Percentiles rank a stretch among this genome's conserved stretches.
Evolutionary conservation across 192 early-diverging fungal species (phyloP).

Genomic region (Podila clonocystis): DNA sequence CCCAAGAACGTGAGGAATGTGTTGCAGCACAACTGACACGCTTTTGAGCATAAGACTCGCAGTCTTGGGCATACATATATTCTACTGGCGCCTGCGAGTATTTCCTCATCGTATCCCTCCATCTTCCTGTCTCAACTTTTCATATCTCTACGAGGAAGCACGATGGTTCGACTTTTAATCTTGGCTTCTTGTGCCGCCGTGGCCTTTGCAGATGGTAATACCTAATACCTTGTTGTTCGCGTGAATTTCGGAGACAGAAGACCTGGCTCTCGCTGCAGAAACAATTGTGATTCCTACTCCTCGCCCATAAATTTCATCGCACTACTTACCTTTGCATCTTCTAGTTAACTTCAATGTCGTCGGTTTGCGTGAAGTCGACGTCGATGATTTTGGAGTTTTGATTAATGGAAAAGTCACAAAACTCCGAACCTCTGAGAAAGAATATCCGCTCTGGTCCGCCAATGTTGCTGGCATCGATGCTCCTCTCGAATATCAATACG

Average conservation of each 20-base stretch:
- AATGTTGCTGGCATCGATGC: background rate
- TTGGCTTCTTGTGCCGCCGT: conserved; percentile 10
- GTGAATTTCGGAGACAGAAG: background rate
- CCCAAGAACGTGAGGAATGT: conserved; percentile 7
- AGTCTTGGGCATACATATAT: conserved; percentile 1
- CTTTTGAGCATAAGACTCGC: conserved; percentile 12
- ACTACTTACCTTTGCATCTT: conserved; percentile 4
- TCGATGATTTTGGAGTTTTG: too few species aligned
- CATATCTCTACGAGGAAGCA: conserved; percentile 11
- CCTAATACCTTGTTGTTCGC: background rate
- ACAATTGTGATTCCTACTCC: conserved; percentile 4
- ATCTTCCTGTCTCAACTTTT: conserved; percentile 9
- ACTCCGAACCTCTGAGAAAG: background rate
- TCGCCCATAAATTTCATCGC: background rate
- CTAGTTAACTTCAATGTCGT: background rate
- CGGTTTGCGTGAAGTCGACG: too few species aligned
- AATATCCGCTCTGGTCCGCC: background rate
- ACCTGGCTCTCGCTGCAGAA: background rate
- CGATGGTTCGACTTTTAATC: conserved; percentile 20
- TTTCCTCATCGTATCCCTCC: conserved; percentile 7
- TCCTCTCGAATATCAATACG: conserved; percentile 1
- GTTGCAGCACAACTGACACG: conserved; percentile 3
- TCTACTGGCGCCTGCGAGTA: conserved; percentile 6
- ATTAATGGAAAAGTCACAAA: too few species aligned
- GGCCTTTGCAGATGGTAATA: conserved; percentile 15